Base-by-base conservation (phyloP, 805 yeast genomes). In the Helenozyma baotianmanensis region DNA sequence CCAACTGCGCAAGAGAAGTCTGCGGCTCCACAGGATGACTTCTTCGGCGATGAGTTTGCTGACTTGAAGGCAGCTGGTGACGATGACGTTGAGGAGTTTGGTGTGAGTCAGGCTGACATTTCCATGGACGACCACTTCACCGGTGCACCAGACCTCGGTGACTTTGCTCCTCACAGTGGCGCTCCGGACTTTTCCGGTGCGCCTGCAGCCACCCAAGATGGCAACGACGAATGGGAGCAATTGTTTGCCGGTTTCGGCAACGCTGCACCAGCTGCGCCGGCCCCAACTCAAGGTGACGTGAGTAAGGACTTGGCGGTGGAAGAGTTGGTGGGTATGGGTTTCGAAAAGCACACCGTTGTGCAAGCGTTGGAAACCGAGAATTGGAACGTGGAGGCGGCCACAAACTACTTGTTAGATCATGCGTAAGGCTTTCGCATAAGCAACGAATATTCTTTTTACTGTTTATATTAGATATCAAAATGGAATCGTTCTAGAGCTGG, bases 261-360 rank as follows among this genome's bases (percentile, higher is more conserved):
- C 40, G 50, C 53, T 4, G 38, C 39, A 7, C 36, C 46, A 4
- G 47, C 50, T 23, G 24, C 35, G 14, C 32, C 39, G 3, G 34
- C 30, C 9, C 30, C 27, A 8, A 11, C 27, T 9, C 30, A 16
- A 22, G 36, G 27, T 16, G 30, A 31, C n/a, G 23, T 37, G 6
- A 56, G 70, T 2, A 77, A 77, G 15, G 69, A 72, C 16, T 64
- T 72, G 2, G 84, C 90, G 1, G 67, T 87, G 27, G 82, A 79
- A 46, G 95, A 89, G 56, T 65, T 89, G 42, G 76, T 78, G 14
- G 88, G 89, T 22, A 89, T 89, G 96, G 97, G 97, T 2, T 89
- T 89, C 53, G 72, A 77, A 12, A 70, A 72, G 42, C 65, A 68
- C 0, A 80, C 78, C 32, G 87, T 90, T 1, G 47, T 72, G 6